Evolutionary conservation across 208 protist species (phyloP), one percentile per base, ranked within the genome.

Genomic region (Naegleria lovaniensis): DNA sequence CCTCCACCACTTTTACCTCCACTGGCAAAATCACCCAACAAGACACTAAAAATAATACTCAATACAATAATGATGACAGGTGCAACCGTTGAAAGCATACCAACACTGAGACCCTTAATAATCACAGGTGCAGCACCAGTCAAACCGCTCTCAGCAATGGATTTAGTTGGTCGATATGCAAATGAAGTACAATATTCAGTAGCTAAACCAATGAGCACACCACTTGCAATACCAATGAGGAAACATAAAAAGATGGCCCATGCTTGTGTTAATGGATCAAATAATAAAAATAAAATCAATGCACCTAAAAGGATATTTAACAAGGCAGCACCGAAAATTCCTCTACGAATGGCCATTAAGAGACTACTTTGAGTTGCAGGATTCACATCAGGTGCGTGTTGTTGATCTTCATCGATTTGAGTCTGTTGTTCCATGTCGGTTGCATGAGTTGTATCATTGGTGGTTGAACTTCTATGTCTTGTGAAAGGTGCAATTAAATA

Each of bases 171-270:
- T 48, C 94, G 93, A 93, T 97, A 97, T 40, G 93, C 90, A 91
- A 96, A 97, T 79, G 95, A 96, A 76, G 97, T 98, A 94, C 94
- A 98, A 94, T 97, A 98, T 91, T 97, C 95, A 25, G 96, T 98
- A 9, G 95, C 94, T 92, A 97, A 97, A 79, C 96, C 96, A 92
- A 98, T 97, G 83, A 96, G 79, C 36, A 98, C 94, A 43, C 96
- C 95, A 75, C 95, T 93, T 94, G 94, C 95, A 39, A 98, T 90
- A 91, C 93, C 96, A 91, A 90, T 85, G 5, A 96, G 88, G 25
- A 98, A 93, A 90, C 96, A 95, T 19, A 93, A 91, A 41, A 96
- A 83, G 19, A 95, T 95, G 19, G 94, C 93, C 95, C 95, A 97
- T 39, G 36, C 91, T 52, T 89, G 90, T 51, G 19, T 83, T 19